Percentiles rank a stretch among this genome's conserved stretches.
These are phyloP conservation scores for Daldinia grandis DNA, from an alignment of 495 filamentous ascomycete species.

Conservation along the genomic window DNA sequence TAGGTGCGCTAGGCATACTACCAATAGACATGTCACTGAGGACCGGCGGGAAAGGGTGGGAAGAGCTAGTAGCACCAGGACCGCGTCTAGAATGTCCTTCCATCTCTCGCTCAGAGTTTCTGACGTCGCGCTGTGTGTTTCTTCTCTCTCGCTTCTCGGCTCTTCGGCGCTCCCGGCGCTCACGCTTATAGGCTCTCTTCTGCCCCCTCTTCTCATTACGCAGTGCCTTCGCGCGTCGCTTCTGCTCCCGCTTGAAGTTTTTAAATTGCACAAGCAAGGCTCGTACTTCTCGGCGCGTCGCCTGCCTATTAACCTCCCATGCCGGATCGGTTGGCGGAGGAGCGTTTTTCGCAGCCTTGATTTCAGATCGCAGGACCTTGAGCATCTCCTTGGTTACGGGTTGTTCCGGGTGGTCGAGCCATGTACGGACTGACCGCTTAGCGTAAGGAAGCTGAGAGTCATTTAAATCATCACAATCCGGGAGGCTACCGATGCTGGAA, in stretches of 20 bases:
- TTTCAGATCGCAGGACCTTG: slow-evolving; percentile 46
- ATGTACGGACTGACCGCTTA: slow-evolving; percentile 48
- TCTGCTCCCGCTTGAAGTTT: slow-evolving; percentile 53
- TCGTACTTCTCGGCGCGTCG: slow-evolving; percentile 49
- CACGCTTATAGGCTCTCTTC: slow-evolving; percentile 39
- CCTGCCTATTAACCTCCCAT: slow-evolving; percentile 30
- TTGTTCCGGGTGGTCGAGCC: slow-evolving; percentile 55
- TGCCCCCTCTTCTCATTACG: slow-evolving; percentile 33
- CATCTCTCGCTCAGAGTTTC: slow-evolving; percentile 37
- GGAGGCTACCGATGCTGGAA: slow-evolving; percentile 56
- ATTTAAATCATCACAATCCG: slow-evolving; percentile 55
- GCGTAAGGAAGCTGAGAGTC: slow-evolving; percentile 53
- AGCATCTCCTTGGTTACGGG: slow-evolving; percentile 54
- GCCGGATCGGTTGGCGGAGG: slow-evolving; percentile 15
- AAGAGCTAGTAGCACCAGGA: neutral
- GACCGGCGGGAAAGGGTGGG: neutral
- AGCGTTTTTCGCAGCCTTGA: slow-evolving; percentile 51
- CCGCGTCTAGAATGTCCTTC: slow-evolving; percentile 13
- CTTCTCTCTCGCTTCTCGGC: slow-evolving; percentile 47
- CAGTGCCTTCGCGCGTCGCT: slow-evolving; percentile 5
- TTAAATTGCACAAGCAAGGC: slow-evolving; percentile 52
- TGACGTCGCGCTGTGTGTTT: slow-evolving; percentile 39
- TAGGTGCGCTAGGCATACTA: neutral
- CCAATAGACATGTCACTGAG: neutral
- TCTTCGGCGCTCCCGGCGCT: slow-evolving; percentile 38